Base-by-base conservation (phyloP, 1,139 yeast genomes). In the Protomyces macrosporus region DNA sequence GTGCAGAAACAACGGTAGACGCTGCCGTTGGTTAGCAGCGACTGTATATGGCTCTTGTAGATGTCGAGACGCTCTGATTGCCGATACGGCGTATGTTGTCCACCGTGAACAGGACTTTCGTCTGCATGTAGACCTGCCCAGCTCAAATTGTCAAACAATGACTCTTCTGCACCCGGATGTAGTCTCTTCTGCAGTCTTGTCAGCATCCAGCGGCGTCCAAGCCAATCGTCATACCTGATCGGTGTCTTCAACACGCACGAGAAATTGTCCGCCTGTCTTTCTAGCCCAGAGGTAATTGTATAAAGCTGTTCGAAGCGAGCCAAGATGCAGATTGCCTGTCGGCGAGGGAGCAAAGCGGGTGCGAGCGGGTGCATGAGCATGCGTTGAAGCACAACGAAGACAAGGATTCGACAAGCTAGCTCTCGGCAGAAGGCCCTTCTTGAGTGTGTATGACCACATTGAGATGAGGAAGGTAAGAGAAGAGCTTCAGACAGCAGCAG, bases 291-390 rank as follows among this genome's bases (percentile, higher is more conserved):
- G 75, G 71, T 86, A 93, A 73, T 93, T 95, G 76, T 90, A 95
- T 36, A 93, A 75, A 0, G 98, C 98, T 0, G 99, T 93, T 72
- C 99, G 77, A 58, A 95, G 74, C 0, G 98, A 90, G 0, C 99
- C 99, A 65, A 95, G 74, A 73, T 93, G 99, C 45, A 95, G 79
- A 68, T 82, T 83, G 0, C 99, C 99, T 0, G 99, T 93, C 0
- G 99, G 99, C 1, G 98, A 91, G 0, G 99, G 98, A 0, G 99
- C 99, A 76, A 93, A 93, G 69, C 99, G 77, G 1, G 98, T 90
- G 68, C 97, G 76, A 0, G 86, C 96, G 0, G 96, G 95, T 0
- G 1, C 12, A 9, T 10, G 16, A 5, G n/a, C 30, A 9, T 9
- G 39, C 30, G 9, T 42, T 5, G 48, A 42, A 14, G 48, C 48